Base-by-base conservation (phyloP, 2,329 filamentous ascomycete genomes). In the Stemphylium vesicarium region DNA sequence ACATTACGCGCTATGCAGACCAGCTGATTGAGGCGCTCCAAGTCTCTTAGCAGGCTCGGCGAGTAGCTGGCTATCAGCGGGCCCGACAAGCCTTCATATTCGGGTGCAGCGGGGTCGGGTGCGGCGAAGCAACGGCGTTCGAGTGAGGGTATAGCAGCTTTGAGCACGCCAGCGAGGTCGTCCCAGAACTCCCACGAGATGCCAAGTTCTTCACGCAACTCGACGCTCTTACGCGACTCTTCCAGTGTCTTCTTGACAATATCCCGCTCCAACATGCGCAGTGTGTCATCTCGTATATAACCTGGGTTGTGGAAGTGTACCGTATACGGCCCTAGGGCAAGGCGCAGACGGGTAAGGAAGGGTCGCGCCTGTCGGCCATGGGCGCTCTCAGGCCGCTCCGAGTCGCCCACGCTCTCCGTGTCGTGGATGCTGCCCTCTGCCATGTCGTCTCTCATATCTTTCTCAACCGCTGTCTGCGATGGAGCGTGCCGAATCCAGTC, bases 1-100 rank as follows among this genome's bases (percentile, higher is more conserved):
- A 86, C 78, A 66, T 88, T 88, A 26, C 86, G 80, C 18, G 83
- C 83, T 53, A 88, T 85, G 6, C 81, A 84, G 36, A 86, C 82
- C 9, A 88, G 69, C 64, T 86, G 84, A 63, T 87, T 87, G 37
- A 88, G 71, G 24, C 85, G 78, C 66, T 88, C 85, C 50, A 88
- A 80, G 62, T 88, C 86, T 62, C 85, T 83, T 58, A 86, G 81
- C 45, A 88, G 71, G 6, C 78, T 81, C 44, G 81, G 80, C 56
- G 85, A 84, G 64, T 86, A 84, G 53, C 79, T 80, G 12, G 85
- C 85, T 59, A 88, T 88, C 15, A 88, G 75, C 32, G 85, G 83
- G 3, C 85, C 85, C 7, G 81, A 85, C 1, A 83, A 81, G 32
- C 80, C 81, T 59, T 86, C 83, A 55, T 85, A 85, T 60, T 84